phyloP scores from a whole-genome alignment of 2,329 filamentous ascomycete genomes.

The Cadophora malorum region DNA sequence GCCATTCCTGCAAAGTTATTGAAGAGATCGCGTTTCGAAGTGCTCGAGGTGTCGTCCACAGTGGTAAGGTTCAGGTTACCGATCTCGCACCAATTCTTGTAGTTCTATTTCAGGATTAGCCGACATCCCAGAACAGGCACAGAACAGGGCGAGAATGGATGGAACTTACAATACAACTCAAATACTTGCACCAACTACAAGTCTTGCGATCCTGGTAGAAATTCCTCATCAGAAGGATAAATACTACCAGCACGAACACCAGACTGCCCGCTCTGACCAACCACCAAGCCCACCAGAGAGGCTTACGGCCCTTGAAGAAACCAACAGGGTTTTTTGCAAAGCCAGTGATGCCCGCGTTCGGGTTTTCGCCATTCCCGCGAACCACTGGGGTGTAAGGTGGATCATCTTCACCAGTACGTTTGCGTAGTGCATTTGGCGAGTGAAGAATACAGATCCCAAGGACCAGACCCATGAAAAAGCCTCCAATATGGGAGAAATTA shows the following conservation, averaged over 20 bases:
- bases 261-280: conserved; percentile 79
- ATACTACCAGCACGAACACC: conserved; percentile 80
- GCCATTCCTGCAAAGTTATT: conserved; percentile 38
- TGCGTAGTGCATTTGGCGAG: conserved; percentile 81
- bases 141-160: background rate
- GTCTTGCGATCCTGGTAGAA: conserved; percentile 82
- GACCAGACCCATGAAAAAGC: conserved; percentile 89
- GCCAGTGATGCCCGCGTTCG: conserved; percentile 39
- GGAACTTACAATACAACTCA: conserved; percentile 85
- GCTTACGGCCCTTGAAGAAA: conserved; percentile 92
- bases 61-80: conserved; percentile 40
- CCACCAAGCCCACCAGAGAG: conserved; percentile 99
- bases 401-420: conserved; percentile 72
- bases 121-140: background rate
- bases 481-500: conserved; percentile 97
- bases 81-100: conserved; percentile 71
- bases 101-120: conserved; percentile 69
- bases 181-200: conserved; percentile 93
- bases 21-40: conserved; percentile 35
- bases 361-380: conserved; percentile 45
- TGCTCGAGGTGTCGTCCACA: conserved; percentile 26
- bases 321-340: conserved; percentile 69
- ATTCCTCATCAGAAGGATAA: conserved; percentile 86
- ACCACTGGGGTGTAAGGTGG: conserved; percentile 75
- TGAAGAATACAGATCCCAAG: conserved; percentile 88